Percentiles rank a stretch among this genome's conserved stretches.
Conservation (phyloP, 2,329 filamentous ascomycete genomes). For the Pyrenophora tritici-repentis region DNA sequence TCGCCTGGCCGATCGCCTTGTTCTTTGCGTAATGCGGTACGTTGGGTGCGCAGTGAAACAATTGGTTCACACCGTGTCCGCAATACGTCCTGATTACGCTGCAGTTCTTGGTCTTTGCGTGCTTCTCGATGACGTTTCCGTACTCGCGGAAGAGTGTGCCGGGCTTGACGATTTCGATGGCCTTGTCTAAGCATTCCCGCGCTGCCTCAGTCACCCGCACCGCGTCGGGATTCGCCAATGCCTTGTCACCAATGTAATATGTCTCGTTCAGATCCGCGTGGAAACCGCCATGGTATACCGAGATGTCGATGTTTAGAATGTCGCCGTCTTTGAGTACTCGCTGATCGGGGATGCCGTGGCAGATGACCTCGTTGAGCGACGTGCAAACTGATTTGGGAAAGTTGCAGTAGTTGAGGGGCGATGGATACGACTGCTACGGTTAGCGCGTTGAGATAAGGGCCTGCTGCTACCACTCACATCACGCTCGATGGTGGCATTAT, state of each 20-base stretch:
- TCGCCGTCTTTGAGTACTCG: constrained; percentile 87
- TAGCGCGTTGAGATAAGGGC: constrained; percentile 15
- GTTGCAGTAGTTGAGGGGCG: constrained; percentile 90
- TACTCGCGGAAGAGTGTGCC: constrained; percentile 91
- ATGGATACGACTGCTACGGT: constrained; percentile 79
- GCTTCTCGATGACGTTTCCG: constrained; percentile 93
- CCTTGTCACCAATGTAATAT: constrained; percentile 93
- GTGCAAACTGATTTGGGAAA: constrained; percentile 99
- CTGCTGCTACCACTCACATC: constrained; percentile 64
- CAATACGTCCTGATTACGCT: constrained; percentile 95
- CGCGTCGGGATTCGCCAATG: constrained; percentile 79
- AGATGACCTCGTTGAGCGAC: constrained; percentile 95
- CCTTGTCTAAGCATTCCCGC: constrained; percentile 84
- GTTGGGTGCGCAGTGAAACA: constrained; percentile 93
- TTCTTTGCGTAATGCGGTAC: constrained; percentile 98
- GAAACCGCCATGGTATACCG: constrained; percentile 91
- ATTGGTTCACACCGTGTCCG: constrained; percentile 89
- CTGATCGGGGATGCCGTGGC: constrained; percentile 96
- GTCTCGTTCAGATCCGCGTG: constrained; percentile 98
- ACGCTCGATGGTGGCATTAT: constrained; percentile 91
- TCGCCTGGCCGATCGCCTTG: constrained; percentile 92
- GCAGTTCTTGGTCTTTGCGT: constrained; percentile 83
- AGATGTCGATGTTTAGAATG: constrained; percentile 96
- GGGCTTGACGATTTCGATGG: constrained; percentile 90
- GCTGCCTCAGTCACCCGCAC: constrained; percentile 91